These are phyloP conservation scores for Cladochytrium replicatum DNA, from an alignment of 192 early-diverging fungal species.

Conservation along the genomic window DNA sequence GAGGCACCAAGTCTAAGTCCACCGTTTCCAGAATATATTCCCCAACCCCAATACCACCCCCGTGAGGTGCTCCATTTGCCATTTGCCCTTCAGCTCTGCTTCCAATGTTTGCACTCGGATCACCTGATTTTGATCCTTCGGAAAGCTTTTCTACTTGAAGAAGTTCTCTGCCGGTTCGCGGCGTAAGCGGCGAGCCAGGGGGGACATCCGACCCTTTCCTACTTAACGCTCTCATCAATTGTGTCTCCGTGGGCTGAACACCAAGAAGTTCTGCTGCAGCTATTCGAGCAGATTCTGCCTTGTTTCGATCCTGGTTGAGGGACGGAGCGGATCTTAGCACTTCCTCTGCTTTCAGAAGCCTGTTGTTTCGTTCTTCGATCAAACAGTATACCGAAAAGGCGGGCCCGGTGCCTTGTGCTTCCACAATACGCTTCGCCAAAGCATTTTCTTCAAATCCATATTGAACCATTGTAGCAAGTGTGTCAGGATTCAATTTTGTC, in stretches of 20 bases:
- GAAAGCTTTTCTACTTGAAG: background rate
- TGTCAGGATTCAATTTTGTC: no score
- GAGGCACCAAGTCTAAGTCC: background rate
- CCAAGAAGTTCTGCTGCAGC: constrained; percentile 1
- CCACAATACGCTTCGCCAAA: constrained; percentile 11
- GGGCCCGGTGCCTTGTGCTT: constrained; percentile 14
- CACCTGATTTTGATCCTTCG: background rate
- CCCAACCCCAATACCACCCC: background rate
- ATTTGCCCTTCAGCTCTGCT: background rate
- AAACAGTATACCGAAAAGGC: constrained; percentile 34
- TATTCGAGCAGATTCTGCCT: no score
- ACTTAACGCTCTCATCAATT: no score
- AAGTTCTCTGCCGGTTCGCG: background rate
- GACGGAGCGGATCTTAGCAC: no score
- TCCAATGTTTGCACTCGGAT: background rate
- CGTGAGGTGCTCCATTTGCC: background rate
- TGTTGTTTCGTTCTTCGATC: constrained; percentile 26
- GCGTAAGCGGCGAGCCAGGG: no score
- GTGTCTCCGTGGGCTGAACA: no score
- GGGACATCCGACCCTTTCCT: no score
- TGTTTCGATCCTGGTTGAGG: no score
- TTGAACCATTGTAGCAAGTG: constrained; percentile 27
- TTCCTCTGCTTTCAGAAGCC: no score
- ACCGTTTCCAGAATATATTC: background rate
- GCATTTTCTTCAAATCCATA: constrained; percentile 27